Evolutionary conservation across 2,329 filamentous ascomycete genomes (phyloP), one percentile per base, ranked within the genome.

Genomic region (Hysterium pulicare): DNA sequence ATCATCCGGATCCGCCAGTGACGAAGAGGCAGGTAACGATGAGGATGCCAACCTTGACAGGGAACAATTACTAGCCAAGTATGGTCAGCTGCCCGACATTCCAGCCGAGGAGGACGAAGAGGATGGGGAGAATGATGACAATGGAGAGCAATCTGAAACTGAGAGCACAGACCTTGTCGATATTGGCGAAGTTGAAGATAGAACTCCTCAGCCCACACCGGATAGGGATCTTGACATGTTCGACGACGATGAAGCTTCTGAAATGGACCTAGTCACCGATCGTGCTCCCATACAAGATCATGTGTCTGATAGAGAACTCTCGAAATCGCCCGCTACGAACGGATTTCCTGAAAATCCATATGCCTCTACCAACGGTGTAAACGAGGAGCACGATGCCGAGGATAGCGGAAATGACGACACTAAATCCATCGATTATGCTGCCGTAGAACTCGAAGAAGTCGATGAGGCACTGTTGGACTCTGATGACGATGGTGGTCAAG

Each of bases 31-130:
- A 3, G 69, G 68, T 8, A 63, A 69, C 7, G 72, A 75, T 1
- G 79, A 81, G 31, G 82, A 84, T 34, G 84, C 85, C 46, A 73
- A 75, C 9, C 71, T 89, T 3, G 86, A 83, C 0, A 79, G 84
- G 47, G 84, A 87, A 44, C 81, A 88, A 57, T 62, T 88, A 11
- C 77, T 74, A 20, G 74, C 75, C 30, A 89, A 89, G 60, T 89
- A 88, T 49, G 79, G 81, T 7, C 75, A 82, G 40, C 69, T 87
- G 5, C 81, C 82, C 0, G 72, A 73, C 15, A 47, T 65, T 6
- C 53, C 55, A 2, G 51, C 47, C 8, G 71, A 71, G 3, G 64
- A 48, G 10, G 45, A 50, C 13, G 54, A 55, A 7, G 61, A 65
- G 5, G 62, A 65, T 5, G 57, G 58, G 5, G 50, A 57, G 10